These are phyloP conservation scores for Alternaria ethzedia DNA, from an alignment of 2,329 filamentous ascomycete species.

Conservation along the genomic window DNA sequence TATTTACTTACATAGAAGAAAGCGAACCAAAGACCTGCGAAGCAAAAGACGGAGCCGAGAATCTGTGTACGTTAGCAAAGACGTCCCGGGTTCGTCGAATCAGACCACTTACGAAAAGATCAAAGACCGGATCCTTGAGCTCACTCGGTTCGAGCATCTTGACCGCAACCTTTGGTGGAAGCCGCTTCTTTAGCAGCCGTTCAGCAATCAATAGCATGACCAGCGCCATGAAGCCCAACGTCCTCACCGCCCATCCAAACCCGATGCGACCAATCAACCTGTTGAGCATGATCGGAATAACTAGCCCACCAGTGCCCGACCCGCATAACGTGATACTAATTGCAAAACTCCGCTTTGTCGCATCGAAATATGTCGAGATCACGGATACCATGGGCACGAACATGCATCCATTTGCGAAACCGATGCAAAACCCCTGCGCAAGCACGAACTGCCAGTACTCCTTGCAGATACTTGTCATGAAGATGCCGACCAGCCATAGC, in stretches of 20 bases:
- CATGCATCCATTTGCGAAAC: conserved; percentile 53
- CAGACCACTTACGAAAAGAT: conserved; percentile 18
- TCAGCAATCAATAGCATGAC: conserved; percentile 58
- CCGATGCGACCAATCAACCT: conserved; percentile 63
- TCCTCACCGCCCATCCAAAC: conserved; percentile 65
- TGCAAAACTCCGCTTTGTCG: conserved; percentile 49
- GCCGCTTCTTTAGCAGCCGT: conserved; percentile 22
- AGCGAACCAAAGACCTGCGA: conserved; percentile 46
- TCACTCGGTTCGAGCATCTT: conserved; percentile 22
- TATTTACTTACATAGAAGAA: conserved; percentile 46
- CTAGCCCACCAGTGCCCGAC: conserved; percentile 51
- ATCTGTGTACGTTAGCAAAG: conserved; percentile 40
- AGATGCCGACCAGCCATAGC: conserved; percentile 31
- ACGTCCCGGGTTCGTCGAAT: conserved; percentile 26
- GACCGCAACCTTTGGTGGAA: conserved; percentile 21
- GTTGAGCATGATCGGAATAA: conserved; percentile 59
- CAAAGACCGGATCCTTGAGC: conserved; percentile 25
- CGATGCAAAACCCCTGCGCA: conserved; percentile 43
- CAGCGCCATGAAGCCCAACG: conserved; percentile 50
- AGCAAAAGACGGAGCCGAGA: conserved; percentile 36
- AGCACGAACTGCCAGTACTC: conserved; percentile 34
- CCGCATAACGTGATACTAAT: conserved; percentile 54
- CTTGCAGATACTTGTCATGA: conserved; percentile 23
- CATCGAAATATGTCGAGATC: conserved; percentile 48
- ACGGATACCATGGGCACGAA: conserved; percentile 63